phyloP scores from a whole-genome alignment of 371 early-diverging fungal species.

The Funneliformis caledonium region DNA sequence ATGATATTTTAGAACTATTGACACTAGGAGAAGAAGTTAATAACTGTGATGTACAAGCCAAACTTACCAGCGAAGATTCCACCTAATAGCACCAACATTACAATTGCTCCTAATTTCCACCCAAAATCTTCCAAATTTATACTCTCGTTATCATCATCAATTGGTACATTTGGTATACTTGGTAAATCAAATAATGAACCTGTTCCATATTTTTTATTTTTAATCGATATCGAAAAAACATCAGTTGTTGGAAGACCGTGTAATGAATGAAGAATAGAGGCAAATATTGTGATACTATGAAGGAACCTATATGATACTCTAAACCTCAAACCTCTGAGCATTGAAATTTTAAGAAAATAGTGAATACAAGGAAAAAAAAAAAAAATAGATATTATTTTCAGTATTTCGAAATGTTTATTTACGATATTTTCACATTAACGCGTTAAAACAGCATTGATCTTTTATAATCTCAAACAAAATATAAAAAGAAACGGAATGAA shows the following conservation, averaged over 20 bases:
- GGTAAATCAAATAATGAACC: not conserved
- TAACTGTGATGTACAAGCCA: not conserved
- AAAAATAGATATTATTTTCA: too few relatives aligned
- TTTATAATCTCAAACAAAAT: too few relatives aligned
- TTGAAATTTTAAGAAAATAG: too few relatives aligned
- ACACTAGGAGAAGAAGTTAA: too few relatives aligned
- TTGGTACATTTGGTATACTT: not conserved
- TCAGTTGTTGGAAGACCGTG: slow-evolving; percentile 8
- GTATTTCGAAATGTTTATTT: too few relatives aligned
- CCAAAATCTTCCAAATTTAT: not conserved
- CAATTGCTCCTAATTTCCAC: not conserved
- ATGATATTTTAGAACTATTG: too few relatives aligned
- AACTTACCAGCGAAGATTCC: slow-evolving; percentile 74
- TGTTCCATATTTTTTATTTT: not conserved
- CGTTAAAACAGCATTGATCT: too few relatives aligned
- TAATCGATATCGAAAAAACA: not conserved
- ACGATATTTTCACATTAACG: too few relatives aligned
- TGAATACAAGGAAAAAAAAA: too few relatives aligned
- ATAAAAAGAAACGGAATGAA: too few relatives aligned
- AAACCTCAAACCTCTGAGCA: not conserved
- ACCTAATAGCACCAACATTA: slow-evolving; percentile 64
- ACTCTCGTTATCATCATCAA: too few relatives aligned
- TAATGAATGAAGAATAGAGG: not conserved
- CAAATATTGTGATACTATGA: not conserved
- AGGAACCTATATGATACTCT: not conserved